These are phyloP conservation scores for Phoma sp. DNA, from an alignment of 2,329 filamentous ascomycete genomes.

Conservation along the genomic window DNA sequence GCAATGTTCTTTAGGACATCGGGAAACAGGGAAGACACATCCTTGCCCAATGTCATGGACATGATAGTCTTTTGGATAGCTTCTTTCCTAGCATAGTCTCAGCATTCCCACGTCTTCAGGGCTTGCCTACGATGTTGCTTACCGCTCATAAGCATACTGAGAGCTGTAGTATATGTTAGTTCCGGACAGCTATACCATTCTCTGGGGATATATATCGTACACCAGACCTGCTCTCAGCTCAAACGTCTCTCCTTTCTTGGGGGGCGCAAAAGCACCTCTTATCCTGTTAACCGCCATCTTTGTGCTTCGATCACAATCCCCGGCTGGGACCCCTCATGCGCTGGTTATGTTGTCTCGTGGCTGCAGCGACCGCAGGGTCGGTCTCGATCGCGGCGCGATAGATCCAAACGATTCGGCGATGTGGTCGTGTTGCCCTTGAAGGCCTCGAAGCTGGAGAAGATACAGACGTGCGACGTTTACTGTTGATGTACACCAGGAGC, in stretches of 20 bases:
- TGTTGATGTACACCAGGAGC: slow-evolving; percentile 21
- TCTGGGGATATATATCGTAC: slow-evolving; percentile 46
- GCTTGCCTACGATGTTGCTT: slow-evolving; percentile 23
- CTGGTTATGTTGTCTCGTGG: slow-evolving; percentile 16
- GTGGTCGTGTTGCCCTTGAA: background rate
- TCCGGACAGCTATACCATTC: slow-evolving; percentile 18
- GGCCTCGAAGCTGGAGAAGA: background rate
- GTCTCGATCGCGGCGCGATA: slow-evolving; percentile 9
- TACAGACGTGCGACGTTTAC: slow-evolving; percentile 13
- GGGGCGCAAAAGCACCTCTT: slow-evolving; percentile 88
- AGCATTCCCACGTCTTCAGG: slow-evolving; percentile 34
- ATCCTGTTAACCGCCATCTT: slow-evolving; percentile 95
- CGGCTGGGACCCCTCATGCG: slow-evolving; percentile 46
- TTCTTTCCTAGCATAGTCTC: slow-evolving; percentile 72
- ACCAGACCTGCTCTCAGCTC: slow-evolving; percentile 92
- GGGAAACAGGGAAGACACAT: slow-evolving; percentile 95
- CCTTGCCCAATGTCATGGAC: slow-evolving; percentile 99
- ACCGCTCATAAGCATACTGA: slow-evolving; percentile 97
- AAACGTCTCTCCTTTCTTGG: slow-evolving; percentile 96
- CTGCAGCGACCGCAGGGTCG: slow-evolving; percentile 2
- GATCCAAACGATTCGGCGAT: background rate
- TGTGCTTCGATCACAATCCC: slow-evolving; percentile 39
- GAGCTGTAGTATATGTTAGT: slow-evolving; percentile 65
- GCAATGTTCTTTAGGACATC: slow-evolving; percentile 99
- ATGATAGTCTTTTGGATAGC: slow-evolving; percentile 99